Base-by-base conservation (phyloP, 2,329 filamentous ascomycete species). In the Clarireedia hainanense region DNA sequence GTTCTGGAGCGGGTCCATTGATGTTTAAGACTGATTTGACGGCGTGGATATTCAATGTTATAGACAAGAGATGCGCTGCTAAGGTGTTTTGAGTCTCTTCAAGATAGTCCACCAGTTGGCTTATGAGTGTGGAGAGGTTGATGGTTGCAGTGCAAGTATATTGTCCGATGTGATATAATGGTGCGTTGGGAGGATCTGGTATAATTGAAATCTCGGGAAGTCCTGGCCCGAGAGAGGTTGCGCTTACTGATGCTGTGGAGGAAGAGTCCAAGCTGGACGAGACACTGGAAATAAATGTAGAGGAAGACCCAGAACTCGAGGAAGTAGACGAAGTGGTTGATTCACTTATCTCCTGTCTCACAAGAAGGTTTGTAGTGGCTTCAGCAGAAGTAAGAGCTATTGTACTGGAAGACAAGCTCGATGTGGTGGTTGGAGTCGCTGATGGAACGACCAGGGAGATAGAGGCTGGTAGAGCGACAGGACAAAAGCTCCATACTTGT, bases 11-110 rank as follows among this genome's bases (percentile, higher is more conserved):
- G 5, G 71, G 67, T 0, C 76, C 72, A 2, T 74, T 71, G 3
- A 79, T 76, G 2, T 71, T 64, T 23, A 69, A 66, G 5, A 69
- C 64, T 12, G 73, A 69, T 6, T 74, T 69, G 4, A 83, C 80
- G 23, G 76, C 77, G 70, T 86, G 82, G 6, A 86, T 63, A 64
- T 86, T 84, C 55, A 86, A 66, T 3, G 76, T 73, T 1, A 86
- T 61, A 60, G 76, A 78, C 1, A 75, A 69, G 7, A 81, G 68
- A 43, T 76, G 75, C 1, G 81, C 80, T 20, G 75, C 76, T 36
- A 84, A 68, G 5, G 78, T 79, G 36, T 77, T 78, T 36, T 76
- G 72, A 5, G 81, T 85, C 5, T 67, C 64, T 12, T 71, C 63
- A 47, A 85, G 72, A 60, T 81, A 85, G 46, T 75, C 73, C n/a